phyloP scores from a whole-genome alignment of 345 rosid genomes.

The Chamaenerion angustifolium region DNA sequence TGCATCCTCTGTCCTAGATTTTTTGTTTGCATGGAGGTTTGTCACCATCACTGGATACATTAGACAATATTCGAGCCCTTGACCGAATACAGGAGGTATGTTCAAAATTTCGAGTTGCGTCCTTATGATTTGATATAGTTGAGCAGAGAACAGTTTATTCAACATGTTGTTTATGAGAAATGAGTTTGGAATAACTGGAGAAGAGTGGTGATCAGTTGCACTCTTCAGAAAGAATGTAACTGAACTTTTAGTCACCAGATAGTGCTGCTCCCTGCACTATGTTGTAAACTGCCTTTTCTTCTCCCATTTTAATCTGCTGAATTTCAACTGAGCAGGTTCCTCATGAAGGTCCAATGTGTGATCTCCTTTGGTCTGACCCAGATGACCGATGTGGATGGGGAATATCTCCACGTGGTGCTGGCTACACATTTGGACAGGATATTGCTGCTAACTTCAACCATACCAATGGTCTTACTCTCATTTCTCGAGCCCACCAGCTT shows the following conservation, averaged over 20 bases:
- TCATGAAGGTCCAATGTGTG: conserved; percentile 98
- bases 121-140: neutral
- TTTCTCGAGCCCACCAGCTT: conserved; percentile 95
- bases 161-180: neutral
- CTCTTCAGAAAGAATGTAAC: too few relatives aligned
- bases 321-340: conserved; percentile 48
- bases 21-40: conserved; percentile 97
- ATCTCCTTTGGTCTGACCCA: conserved; percentile 97
- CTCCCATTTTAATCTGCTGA: neutral
- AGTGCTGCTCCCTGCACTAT: too few relatives aligned
- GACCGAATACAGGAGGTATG: conserved; percentile 93
- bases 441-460: conserved; percentile 78
- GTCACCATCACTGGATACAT: conserved; percentile 83
- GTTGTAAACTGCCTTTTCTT: too few relatives aligned
- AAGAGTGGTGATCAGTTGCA: too few relatives aligned
- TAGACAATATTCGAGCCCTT: conserved; percentile 80
- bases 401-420: conserved; percentile 95
- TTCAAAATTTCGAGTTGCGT: neutral
- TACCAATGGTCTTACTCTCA: conserved; percentile 70
- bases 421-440: conserved; percentile 92
- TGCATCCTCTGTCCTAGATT: conserved; percentile 22
- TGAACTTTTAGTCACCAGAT: too few relatives aligned
- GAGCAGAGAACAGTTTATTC: neutral
- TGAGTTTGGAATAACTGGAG: too few relatives aligned
- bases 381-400: conserved; percentile 99